These are phyloP conservation scores for Aspergillus glaucus DNA, from an alignment of 2,329 filamentous ascomycete genomes.

Conservation along the genomic window DNA sequence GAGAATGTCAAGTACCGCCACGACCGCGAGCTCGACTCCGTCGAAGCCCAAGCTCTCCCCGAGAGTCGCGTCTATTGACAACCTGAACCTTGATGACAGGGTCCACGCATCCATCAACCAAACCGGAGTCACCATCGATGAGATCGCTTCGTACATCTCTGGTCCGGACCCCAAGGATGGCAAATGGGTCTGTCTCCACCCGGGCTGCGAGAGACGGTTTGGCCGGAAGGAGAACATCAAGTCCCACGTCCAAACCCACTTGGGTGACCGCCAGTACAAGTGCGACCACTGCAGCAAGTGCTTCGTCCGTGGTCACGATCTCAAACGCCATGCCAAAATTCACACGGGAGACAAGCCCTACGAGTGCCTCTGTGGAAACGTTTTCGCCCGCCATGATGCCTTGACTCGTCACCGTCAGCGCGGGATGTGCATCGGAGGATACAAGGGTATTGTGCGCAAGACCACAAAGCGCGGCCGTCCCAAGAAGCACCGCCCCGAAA, in stretches of 20 bases:
- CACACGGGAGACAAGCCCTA: slow-evolving; percentile 95
- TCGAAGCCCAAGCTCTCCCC: slow-evolving; percentile 34
- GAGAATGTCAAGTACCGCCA: slow-evolving; percentile 12
- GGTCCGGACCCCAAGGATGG: slow-evolving; percentile 67
- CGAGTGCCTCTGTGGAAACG: slow-evolving; percentile 87
- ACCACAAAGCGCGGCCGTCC: slow-evolving; percentile 61
- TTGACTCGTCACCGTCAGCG: slow-evolving; percentile 89
- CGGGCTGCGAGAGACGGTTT: slow-evolving; percentile 80
- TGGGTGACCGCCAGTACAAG: slow-evolving; percentile 90
- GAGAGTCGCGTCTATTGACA: slow-evolving; percentile 41
- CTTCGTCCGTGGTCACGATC: slow-evolving; percentile 93
- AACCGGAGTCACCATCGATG: slow-evolving; percentile 80
- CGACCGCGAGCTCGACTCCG: slow-evolving; percentile 18
- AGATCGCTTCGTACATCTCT: slow-evolving; percentile 69
- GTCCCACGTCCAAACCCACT: slow-evolving; percentile 94
- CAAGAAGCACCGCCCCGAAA: slow-evolving; percentile 56
- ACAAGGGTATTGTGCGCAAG: slow-evolving; percentile 70
- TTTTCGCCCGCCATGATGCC: slow-evolving; percentile 90
- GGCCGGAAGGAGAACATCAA: slow-evolving; percentile 99
- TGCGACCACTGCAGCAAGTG: slow-evolving; percentile 91
- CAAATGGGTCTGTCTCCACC: slow-evolving; percentile 71
- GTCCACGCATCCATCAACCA: slow-evolving; percentile 60
- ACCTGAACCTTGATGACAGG: slow-evolving; percentile 48
- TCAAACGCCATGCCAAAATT: slow-evolving; percentile 96
- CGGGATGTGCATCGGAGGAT: slow-evolving; percentile 93